Evolutionary conservation across 1,284 basidiomycete species (phyloP), one percentile per base, ranked within the genome.

Genomic region (Melampsora larici-populina): DNA sequence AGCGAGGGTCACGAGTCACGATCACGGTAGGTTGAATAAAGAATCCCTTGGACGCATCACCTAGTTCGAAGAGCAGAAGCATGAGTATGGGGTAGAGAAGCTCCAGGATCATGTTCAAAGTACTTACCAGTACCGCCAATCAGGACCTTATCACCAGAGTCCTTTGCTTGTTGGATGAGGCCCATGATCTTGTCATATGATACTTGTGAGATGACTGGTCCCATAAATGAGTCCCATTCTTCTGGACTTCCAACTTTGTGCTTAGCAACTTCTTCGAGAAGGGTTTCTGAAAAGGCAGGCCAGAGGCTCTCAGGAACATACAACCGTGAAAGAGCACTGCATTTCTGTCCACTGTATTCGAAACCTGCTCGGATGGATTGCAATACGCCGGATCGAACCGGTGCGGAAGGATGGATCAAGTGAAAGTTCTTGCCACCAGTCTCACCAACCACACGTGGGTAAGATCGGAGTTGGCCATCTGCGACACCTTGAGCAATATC

Each of bases 341-440:
- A 99, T 86, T 99, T 99, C 84, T 99, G 97, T 66, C 91, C 91
- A 86, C 95, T 94, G 85, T 98, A 99, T 86, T 99, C 96, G 85
- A 97, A 99, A 0, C 90, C 95, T 29, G 88, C 92, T 78, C 96
- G 89, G 81, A 99, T 89, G 74, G 88, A 90, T 86, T 99, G 96
- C 70, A 92, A 83, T 70, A 93, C 96, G 46, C 95, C 93, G 79
- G 94, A 93, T 83, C 88, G 88, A 78, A 96, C 86, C 82, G 97
- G 92, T 70, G 95, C 95, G 18, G 90, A 90, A 74, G 89, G 87
- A 85, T 98, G 96, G 70, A 98, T 87, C 77, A 99, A 82, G 86
- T 98, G 96, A 88, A 96, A 98, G 87, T 99, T 98, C 88, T 99
- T 99, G 79, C 96, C 95, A 74, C 94, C 93, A 82, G 85, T 85